Evolutionary conservation across 1,139 yeast genomes (phyloP), one percentile per base, ranked within the genome.

Genomic region (Fermentozyma sake): DNA sequence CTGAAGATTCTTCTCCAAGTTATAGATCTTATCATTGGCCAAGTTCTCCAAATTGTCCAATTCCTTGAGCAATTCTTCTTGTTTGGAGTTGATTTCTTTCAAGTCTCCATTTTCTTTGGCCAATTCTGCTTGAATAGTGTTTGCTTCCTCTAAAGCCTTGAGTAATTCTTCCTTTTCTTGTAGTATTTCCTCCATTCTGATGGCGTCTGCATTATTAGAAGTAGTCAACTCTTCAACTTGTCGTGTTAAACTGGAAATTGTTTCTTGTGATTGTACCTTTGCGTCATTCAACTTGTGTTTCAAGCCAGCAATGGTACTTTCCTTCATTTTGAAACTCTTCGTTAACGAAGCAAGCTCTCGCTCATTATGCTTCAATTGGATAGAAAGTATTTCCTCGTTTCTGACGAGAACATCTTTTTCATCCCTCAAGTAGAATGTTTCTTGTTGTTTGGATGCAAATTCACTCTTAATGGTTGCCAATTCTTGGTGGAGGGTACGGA

Each of bases 291-390:
- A 24, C 10, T 38, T 32, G 8, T 27, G 29, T 11, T 37, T 24
- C 19, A 42, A 26, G 11, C 20, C 23, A 8, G 23, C 22, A 7
- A 39, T 24, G 4, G 32, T 26, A 19, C 35, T 39, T 21, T 53
- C 55, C 27, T 49, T 52, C 8, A 48, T 37, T 29, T 48, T 55
- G 24, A 47, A 41, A 19, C 42, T 50, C 34, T 58, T 58, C 5
- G 50, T 48, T 10, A 54, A 34, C 2, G 57, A 50, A 3, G 59
- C 58, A 18, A 57, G 40, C 29, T 60, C 65, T 12, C 56, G 38
- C 20, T 56, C 60, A 30, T 49, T 47, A 28, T 50, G 56, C 22
- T 48, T 46, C 24, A 60, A 41, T 38, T 58, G 63, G 12, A 56
- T 46, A 5, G 42, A 37, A 14, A 58, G 42, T 4, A 56, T 35